Percentiles rank a stretch among this genome's conserved stretches.
Evolutionary conservation across 1,139 yeast species (phyloP).

Genomic region (Blastobotrys malaysiensis): DNA sequence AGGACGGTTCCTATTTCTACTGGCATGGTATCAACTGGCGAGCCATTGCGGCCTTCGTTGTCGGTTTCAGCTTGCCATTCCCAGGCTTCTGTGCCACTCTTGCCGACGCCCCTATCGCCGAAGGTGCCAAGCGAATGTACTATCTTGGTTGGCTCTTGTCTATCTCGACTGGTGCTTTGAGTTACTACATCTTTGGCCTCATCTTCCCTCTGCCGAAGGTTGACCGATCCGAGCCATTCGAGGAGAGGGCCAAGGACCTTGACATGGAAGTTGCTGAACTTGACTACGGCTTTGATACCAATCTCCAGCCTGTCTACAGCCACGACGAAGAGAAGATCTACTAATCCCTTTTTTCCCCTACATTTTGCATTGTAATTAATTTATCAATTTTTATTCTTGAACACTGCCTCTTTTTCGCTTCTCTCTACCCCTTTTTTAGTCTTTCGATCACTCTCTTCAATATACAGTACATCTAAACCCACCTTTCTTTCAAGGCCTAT

Average conservation of each 20-base stretch:
- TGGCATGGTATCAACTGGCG: conserved; percentile 37
- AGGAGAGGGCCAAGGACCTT: conserved; percentile 12
- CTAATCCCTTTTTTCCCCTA: neutral
- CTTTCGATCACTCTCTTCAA: neutral
- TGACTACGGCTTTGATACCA: conserved; percentile 12
- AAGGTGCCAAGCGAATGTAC: conserved; percentile 17
- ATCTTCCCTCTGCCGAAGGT: conserved; percentile 12
- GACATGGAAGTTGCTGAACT: conserved; percentile 13
- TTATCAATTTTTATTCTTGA: neutral
- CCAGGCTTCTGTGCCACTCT: conserved; percentile 30
- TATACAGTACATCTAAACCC: neutral
- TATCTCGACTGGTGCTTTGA: conserved; percentile 11
- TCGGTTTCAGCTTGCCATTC: conserved; percentile 29
- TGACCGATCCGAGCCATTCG: conserved; percentile 11
- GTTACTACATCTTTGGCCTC: conserved; percentile 10
- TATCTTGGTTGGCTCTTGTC: conserved; percentile 18
- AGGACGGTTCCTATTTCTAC: conserved; percentile 32
- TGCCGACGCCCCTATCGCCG: conserved; percentile 11
- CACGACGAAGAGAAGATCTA: conserved; percentile 1
- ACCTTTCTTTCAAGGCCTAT: neutral
- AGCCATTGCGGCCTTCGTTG: conserved; percentile 30
- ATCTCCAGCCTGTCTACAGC: conserved; percentile 2
- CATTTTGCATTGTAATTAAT: neutral
- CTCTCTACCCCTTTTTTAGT: neutral
- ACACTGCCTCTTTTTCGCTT: neutral